Evolutionary conservation across 352 stramenopile genomes (phyloP).

Genomic region (Pythium angustatum): DNA sequence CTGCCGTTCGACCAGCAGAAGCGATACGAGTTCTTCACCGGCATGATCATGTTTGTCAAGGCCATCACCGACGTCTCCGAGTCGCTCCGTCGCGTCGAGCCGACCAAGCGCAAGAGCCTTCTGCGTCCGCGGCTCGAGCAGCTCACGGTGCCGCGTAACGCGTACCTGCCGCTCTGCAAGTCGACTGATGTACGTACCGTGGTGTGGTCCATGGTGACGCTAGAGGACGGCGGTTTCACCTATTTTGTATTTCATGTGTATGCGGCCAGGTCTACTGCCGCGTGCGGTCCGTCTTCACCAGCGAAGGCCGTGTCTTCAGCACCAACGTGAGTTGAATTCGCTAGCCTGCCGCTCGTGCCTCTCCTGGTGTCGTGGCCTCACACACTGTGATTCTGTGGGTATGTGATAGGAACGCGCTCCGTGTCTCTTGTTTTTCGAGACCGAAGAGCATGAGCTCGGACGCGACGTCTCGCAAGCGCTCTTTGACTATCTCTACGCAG

Average conservation of each 20-base stretch:
- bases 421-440: constrained; percentile 75
- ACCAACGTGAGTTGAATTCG: constrained; percentile 36
- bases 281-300: constrained; percentile 53
- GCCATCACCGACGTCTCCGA: constrained; percentile 81
- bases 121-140: constrained; percentile 49
- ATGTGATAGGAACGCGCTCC: constrained; percentile 62
- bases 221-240: neutral
- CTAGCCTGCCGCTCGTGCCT: too few species aligned
- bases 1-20: constrained; percentile 38
- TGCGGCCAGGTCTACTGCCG: constrained; percentile 55
- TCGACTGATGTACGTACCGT: constrained; percentile 60
- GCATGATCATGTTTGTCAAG: constrained; percentile 83
- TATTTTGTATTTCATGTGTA: neutral
- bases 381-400: neutral
- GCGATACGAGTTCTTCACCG: constrained; percentile 81
- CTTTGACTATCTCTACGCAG: constrained; percentile 59
- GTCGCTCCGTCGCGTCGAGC: constrained; percentile 64
- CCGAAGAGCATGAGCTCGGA: constrained; percentile 42
- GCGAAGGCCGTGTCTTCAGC: constrained; percentile 77
- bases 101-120: constrained; percentile 59
- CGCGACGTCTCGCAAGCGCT: constrained; percentile 67
- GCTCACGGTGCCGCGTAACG: constrained; percentile 52
- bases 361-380: neutral
- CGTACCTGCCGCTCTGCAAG: constrained; percentile 83
- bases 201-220: neutral